These are phyloP conservation scores for Fraxinus albicans DNA, from an alignment of 305 asterid species.

Conservation along the genomic window DNA sequence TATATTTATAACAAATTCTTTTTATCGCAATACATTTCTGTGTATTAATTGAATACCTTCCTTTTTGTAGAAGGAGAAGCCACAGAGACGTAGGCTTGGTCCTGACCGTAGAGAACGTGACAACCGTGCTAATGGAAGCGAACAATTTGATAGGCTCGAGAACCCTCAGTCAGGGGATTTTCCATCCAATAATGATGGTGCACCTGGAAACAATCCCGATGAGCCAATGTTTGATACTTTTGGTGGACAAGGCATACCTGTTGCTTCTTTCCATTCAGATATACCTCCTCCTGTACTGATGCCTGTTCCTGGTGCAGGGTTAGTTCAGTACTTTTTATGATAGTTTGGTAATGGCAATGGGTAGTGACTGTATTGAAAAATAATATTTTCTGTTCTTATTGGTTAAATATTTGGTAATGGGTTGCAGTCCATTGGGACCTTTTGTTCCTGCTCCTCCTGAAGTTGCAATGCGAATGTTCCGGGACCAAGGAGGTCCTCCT, in stretches of 20 bases:
- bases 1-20: constrained; percentile 22
- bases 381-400: neutral
- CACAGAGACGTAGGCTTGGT: constrained; percentile 69
- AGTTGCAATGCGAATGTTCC: constrained; percentile 96
- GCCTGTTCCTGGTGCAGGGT: constrained; percentile 99
- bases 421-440: constrained; percentile 91
- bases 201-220: constrained; percentile 62
- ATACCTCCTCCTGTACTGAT: constrained; percentile 84
- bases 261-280: constrained; percentile 74
- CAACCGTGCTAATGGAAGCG: constrained; percentile 59
- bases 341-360: constrained; percentile 1
- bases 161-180: constrained; percentile 63
- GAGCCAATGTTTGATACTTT: constrained; percentile 82
- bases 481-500: constrained; percentile 93
- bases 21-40: neutral
- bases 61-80: constrained; percentile 71
- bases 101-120: constrained; percentile 69
- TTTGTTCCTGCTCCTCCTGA: constrained; percentile 99
- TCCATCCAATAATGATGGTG: constrained; percentile 51
- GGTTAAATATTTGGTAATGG: constrained; percentile 25
- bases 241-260: constrained; percentile 80
- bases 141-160: constrained; percentile 70
- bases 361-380: neutral
- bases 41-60: constrained; percentile 4
- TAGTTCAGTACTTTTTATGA: constrained; percentile 16